Percentiles rank a stretch among this genome's conserved stretches.
Conservation (phyloP, 2,329 filamentous ascomycete genomes). For the Trichophyton simii region DNA sequence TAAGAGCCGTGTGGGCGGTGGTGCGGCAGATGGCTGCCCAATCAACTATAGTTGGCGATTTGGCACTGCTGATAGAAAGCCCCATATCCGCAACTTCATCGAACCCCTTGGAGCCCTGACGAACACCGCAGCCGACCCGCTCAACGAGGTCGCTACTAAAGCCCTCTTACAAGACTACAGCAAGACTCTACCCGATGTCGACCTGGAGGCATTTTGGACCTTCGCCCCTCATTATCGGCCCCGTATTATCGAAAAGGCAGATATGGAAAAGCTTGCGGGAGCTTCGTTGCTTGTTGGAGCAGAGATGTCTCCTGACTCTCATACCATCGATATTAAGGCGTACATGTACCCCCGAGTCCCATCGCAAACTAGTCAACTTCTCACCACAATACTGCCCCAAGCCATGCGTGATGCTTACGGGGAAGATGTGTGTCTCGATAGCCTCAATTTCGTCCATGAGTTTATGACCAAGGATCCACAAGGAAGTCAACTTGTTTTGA, state of each 20-base stretch:
- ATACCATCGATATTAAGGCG: not conserved
- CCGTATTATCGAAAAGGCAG: not conserved
- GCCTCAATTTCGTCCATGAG: not conserved
- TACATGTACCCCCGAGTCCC: not conserved
- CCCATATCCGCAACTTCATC: not conserved
- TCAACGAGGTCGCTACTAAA: not conserved
- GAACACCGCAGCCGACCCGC: not conserved
- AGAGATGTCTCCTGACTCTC: not conserved
- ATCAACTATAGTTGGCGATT: slow-evolving; percentile 1
- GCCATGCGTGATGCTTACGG: not conserved
- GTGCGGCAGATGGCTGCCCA: not conserved
- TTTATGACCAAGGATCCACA: not conserved
- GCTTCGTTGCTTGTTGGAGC: not conserved
- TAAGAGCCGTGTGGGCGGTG: not conserved
- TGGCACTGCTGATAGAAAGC: not conserved
- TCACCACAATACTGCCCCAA: not conserved
- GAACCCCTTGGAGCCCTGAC: not conserved
- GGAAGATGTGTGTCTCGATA: not conserved
- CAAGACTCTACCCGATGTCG: not conserved
- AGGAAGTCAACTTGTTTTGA: not conserved
- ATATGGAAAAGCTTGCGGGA: not conserved
- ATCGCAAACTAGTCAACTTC: not conserved
- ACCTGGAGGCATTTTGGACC: not conserved
- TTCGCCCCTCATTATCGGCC: not conserved
- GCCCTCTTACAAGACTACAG: not conserved